A percentile compares a stretch with the other conserved stretches of the same genome.
Conservation (phyloP, 1,139 yeast genomes). For the Kazachstania sp. region DNA sequence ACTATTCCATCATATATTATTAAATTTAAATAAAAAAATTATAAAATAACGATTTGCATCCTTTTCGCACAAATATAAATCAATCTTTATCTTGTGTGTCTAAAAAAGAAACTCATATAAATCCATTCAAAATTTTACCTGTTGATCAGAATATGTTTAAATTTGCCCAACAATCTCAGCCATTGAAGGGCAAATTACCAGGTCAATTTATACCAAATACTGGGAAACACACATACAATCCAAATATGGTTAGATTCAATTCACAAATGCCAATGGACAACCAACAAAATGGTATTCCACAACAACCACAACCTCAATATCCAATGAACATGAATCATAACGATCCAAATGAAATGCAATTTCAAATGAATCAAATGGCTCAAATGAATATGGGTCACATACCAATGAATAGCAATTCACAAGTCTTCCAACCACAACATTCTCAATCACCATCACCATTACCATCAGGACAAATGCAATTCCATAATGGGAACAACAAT, state of each 20-base stretch:
- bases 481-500: conserved; percentile 1
- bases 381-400: neutral
- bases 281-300: neutral
- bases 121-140: conserved; percentile 1
- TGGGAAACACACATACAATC: conserved; percentile 5
- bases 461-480: neutral
- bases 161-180: conserved; percentile 24
- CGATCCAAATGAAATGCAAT: neutral
- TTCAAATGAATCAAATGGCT: conserved; percentile 1
- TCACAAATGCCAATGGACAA: neutral
- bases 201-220: conserved; percentile 16
- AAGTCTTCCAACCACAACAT: neutral
- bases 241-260: conserved; percentile 5
- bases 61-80: neutral
- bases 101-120: neutral
- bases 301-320: neutral
- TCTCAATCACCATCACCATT: neutral
- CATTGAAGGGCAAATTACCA: conserved; percentile 22
- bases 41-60: neutral
- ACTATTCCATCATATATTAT: neutral
- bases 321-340: neutral
- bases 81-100: neutral
- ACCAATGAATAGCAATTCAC: neutral
- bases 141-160: conserved; percentile 16
- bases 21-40: neutral